Evolutionary conservation across 225 moss, liverwort and hornwort species (phyloP), one percentile per base, ranked within the genome.

Genomic region (Polytrichum commune): DNA sequence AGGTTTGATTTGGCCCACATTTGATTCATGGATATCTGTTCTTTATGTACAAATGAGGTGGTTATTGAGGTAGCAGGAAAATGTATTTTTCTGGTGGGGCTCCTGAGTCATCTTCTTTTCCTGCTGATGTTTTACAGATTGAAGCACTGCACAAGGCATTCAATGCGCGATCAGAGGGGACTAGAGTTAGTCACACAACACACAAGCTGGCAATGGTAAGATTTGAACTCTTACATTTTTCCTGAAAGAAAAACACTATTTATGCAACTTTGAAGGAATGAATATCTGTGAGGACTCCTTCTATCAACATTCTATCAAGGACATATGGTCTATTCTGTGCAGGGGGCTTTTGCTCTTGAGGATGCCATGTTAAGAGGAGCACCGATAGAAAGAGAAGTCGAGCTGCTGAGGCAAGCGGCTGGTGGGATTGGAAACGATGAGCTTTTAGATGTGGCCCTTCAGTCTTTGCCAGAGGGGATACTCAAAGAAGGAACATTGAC

Each of bases 191-290:
- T 74, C 98, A 98, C 80, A 93, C 93, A 7, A 91, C 95, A 67
- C 98, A 98, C 79, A 98, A 98, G 83, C 95, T 98, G 77, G 90
- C 98, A 73, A 93, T 98, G 98, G 98, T 98, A 92, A 38, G 18
- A 32, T 38, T 53, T 70, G 24, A 27, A 46, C 13, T 46, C 13
- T 10, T 13, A 46, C 13, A 0, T 46, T 46, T 46, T 46, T 3
- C 1, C 10, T 46, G 16, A 46, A 46, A 46, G 46, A 1, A 46
- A 46, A 46, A 13, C 13, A 46, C 13, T 46, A 46, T 46, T 13
- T 46, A 46, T 46, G 24, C 29, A 24, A 29, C 33, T 66, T 66
- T 16, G 20, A 66, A 35, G 6, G 30, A 2, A 2, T 29, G 23
- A 20, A 66, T 20, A 66, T 66, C 38, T 55, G 22, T 6, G 18